These are phyloP conservation scores for Trichomonascus vanleenenianus DNA, from an alignment of 805 yeast species.

Conservation along the genomic window DNA sequence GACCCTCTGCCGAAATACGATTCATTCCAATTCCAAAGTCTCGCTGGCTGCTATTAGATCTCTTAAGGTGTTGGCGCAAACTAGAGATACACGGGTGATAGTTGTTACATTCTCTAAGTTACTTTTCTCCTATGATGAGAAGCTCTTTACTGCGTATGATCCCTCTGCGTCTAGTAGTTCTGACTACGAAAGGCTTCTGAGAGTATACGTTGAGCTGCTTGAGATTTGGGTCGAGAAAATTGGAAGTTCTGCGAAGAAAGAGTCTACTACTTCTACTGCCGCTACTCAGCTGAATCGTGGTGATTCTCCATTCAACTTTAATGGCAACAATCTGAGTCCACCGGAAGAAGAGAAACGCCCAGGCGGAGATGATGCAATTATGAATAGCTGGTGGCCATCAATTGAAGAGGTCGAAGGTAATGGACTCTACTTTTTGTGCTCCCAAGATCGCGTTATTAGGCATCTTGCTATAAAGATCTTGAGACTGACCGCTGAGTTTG, in stretches of 20 bases:
- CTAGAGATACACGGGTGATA: slow-evolving; percentile 59
- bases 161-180: slow-evolving; percentile 52
- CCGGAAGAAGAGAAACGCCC: slow-evolving; percentile 17
- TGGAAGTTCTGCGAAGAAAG: slow-evolving; percentile 2
- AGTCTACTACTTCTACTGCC: neutral
- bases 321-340: slow-evolving; percentile 6
- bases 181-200: slow-evolving; percentile 50
- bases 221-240: slow-evolving; percentile 60
- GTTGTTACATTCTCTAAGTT: slow-evolving; percentile 70
- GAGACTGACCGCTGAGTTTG: slow-evolving; percentile 77
- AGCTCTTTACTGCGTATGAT: slow-evolving; percentile 37
- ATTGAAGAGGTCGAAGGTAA: slow-evolving; percentile 95
- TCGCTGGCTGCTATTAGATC: slow-evolving; percentile 57
- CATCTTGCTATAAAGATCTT: slow-evolving; percentile 69
- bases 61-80: slow-evolving; percentile 56
- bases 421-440: slow-evolving; percentile 83
- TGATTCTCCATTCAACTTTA: slow-evolving; percentile 2
- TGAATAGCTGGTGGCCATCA: slow-evolving; percentile 66
- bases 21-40: slow-evolving; percentile 57
- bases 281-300: too few relatives aligned
- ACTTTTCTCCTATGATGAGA: slow-evolving; percentile 72
- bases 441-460: slow-evolving; percentile 73
- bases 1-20: slow-evolving; percentile 64
- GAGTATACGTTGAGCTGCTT: slow-evolving; percentile 69
- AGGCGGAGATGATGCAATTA: neutral